Evolutionary conservation across 202 grass and related monocot species (phyloP), one percentile per base, ranked within the genome.

Genomic region (Musa balbisiana): DNA sequence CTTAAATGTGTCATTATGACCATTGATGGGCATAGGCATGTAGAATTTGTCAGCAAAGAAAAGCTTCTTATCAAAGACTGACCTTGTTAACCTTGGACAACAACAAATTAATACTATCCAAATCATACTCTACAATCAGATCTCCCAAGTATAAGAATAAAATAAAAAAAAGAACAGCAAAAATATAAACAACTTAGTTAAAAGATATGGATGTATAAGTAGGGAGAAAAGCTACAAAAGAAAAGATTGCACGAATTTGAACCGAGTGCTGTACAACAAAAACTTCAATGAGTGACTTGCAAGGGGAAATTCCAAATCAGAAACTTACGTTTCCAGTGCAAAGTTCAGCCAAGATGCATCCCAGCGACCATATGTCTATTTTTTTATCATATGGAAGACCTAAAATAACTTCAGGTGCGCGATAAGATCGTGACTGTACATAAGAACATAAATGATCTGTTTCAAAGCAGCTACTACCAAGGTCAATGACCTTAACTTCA

Each of bases 361-460:
- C 95, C 77, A 99, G 88, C 71, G 95, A 99, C 95, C 95, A 99
- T 88, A 99, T 82, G 83, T 99, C 95, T 80, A 99, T 99, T 76
- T 99, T 99, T 83, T 94, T 99, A 83, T 94, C 95, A 78, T 99
- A 99, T 73, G 95, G 85, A 25, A 99, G 79, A 29, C 95, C 89
- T 55, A 99, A 65, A 82, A 99, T 94, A 86, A 99, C 95, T 79
- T 99, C 95, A 12, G 95, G 95, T 65, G 95, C 95, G 76, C 95
- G 91, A 66, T 98, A 98, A 49, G 91, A 94, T 78, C 95, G 82
- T 62, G 95, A 98, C 67, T 98, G 95, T 65, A 98, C 95, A 52
- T 98, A 98, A 17, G 89, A 89, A 67, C 95, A 98, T 79, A 98
- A 79, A 84, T 98, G 91, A 69, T 98, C 95, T 21, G 95, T 98